Conservation (phyloP, 1,139 yeast species). For the Blastobotrys capitulatus region DNA sequence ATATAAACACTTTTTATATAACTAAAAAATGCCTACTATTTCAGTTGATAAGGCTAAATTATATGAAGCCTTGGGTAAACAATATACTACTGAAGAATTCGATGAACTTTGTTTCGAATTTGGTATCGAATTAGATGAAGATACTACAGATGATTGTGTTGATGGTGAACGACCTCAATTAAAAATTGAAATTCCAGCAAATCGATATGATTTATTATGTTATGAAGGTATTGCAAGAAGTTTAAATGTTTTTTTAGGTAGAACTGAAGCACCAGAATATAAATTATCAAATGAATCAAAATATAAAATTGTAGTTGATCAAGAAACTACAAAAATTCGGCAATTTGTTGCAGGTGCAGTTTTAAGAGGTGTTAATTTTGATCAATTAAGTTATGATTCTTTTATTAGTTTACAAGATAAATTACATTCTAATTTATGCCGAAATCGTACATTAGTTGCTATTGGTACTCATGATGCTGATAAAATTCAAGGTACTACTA, state of each 20-base stretch:
- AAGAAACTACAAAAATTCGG: conserved; percentile 67
- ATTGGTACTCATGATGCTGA: conserved; percentile 97
- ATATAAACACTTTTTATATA: not conserved
- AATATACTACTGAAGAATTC: conserved; percentile 84
- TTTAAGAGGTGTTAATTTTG: conserved; percentile 74
- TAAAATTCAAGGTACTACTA: conserved; percentile 75
- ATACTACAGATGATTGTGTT: conserved; percentile 40
- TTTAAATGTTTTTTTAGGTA: conserved; percentile 81
- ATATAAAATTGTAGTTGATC: conserved; percentile 59
- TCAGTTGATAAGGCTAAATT: conserved; percentile 92
- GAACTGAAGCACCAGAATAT: conserved; percentile 58
- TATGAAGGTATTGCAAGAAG: conserved; percentile 98
- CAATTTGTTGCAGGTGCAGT: conserved; percentile 95
- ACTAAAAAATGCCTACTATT: conserved; percentile 77
- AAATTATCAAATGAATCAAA: conserved; percentile 42
- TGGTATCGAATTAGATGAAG: conserved; percentile 97
- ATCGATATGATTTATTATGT: conserved; percentile 95
- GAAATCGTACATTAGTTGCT: conserved; percentile 95
- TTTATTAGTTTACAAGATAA: conserved; percentile 96
- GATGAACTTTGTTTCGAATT: conserved; percentile 97
- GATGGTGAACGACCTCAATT: conserved; percentile 85
- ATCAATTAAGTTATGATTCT: conserved; percentile 82
- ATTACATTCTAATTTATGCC: conserved; percentile 89
- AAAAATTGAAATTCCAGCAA: conserved; percentile 96
- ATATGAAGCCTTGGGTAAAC: conserved; percentile 70